Evolutionary conservation across 1,284 basidiomycete species (phyloP), one percentile per base, ranked within the genome.

Genomic region (Trichosporon inkin): DNA sequence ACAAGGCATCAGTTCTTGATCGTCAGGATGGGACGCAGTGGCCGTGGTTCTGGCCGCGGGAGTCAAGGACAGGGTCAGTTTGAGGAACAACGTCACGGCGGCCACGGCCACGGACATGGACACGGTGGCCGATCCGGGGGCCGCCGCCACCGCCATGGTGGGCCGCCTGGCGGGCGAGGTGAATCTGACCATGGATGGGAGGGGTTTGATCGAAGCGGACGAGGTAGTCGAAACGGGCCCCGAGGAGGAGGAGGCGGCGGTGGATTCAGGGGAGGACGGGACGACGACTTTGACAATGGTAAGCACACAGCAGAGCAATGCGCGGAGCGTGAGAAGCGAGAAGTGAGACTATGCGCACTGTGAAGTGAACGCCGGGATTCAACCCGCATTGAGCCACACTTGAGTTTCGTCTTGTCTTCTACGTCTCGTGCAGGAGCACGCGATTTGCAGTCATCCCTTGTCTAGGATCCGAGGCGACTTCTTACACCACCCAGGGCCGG

Each of bases 11-110:
- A 22, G 11, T 19, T 44, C 40, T 44, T 44, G 14, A 41, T 44
- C 44, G 44, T 49, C 44, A 49, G 44, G 44, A 49, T 49, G 44
- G 44, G 44, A 49, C 44, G 44, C 44, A 32, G 44, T n/a, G 44
- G 44, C 8, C 44, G 44, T 49, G 44, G 44, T 28, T 32, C 16
- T 22, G 44, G 44, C 28, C 44, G 44, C n/a, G 44, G 44, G 7
- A 22, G 44, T 24, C 24, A 16, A 8, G 24, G 24, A 10, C 44
- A 32, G 11, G 41, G 41, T 47, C 49, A 52, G 28, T 32, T 32
- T 32, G 28, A 32, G 28, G 28, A 32, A 32, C 28, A 32, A 32
- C 28, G 28, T 32, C 28, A 32, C 28, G 28, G 28, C 17, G 49
- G 49, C 11, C 49, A 52, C 32, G 51, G 51, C 36, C 51, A 35